Base-by-base conservation (phyloP, 202 grass and related monocot species). In the Eragrostis tef region DNA sequence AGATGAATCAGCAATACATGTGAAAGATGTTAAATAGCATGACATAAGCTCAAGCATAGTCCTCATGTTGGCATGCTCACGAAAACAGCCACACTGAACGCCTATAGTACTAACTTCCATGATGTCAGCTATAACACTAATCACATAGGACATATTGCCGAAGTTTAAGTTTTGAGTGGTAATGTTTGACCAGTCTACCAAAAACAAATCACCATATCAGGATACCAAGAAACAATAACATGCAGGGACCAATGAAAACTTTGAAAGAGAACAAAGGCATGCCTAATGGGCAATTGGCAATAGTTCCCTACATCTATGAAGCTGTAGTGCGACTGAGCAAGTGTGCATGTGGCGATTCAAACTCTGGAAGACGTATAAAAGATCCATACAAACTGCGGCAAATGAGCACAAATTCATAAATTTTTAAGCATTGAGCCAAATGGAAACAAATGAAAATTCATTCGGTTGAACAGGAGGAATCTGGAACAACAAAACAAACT, bases 241-340 rank as follows among this genome's bases (percentile, higher is more conserved):
- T 75, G 31, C 11, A 43, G 71, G 21, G 34, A 58, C 31, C 71
- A 74, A 31, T 64, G 74, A 34, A 29, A 20, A 49, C 59, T 78
- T 49, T 9, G 6, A 15, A 4, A 21, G 0, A 13, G 11, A 12
- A 14, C 24, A 49, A 65, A 64, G 2, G 31, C 17, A 47, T 64
- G 57, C 45, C 21, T 9, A 24, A 61, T 46, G 8, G 29, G 47
- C 27, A 51, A 72, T 72, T 46, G 54, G 20, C 15, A 45, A 61
- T 15, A 61, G 54, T 42, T 46, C 59, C 39, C 44, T 49, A 24
- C 67, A 48, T 26, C 44, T 70, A 48, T 10, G 22, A 22, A 26
- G 7, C 11, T 22, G 9, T 22, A 22, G 20, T 22, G 66, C 13
- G 6, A 69, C 42, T 46, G 11, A 59, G 42, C 14, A 22, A 60